A percentile compares a stretch with the other conserved stretches of the same genome.
Conservation (phyloP, 228 moss, liverwort and hornwort genomes). For the Sphagnum magellanicum region DNA sequence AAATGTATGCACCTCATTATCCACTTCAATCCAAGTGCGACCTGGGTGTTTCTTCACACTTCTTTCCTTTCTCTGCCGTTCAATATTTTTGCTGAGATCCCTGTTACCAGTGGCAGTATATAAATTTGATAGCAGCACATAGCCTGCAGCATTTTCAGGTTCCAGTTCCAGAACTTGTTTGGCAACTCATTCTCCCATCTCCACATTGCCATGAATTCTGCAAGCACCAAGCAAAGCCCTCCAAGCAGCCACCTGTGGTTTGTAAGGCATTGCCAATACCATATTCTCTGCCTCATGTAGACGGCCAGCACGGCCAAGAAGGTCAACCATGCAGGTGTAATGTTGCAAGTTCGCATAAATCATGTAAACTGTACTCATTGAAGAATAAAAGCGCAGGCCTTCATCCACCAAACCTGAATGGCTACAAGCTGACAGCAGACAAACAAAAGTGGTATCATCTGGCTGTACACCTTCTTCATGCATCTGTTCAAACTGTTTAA, state of each 20-base stretch:
- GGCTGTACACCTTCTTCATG: slow-evolving; percentile 1
- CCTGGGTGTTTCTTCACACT: slow-evolving; percentile 1
- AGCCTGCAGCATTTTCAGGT: neutral
- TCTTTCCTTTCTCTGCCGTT: neutral
- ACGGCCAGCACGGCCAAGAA: slow-evolving; percentile 3
- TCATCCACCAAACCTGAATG: slow-evolving; percentile 1
- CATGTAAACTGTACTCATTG: neutral
- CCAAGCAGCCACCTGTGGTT: neutral
- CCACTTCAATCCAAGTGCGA: neutral
- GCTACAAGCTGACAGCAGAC: neutral
- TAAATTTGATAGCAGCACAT: neutral
- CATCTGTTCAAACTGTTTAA: slow-evolving; percentile 3
- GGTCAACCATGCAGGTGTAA: neutral
- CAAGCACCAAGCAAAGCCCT: slow-evolving; percentile 3
- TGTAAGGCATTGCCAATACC: neutral
- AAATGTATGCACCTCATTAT: slow-evolving; percentile 1
- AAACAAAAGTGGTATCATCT: neutral
- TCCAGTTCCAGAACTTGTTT: neutral
- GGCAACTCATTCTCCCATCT: neutral
- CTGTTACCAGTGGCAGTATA: neutral
- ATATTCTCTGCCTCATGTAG: neutral
- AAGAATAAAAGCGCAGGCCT: neutral
- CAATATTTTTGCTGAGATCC: neutral
- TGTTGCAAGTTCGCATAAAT: neutral
- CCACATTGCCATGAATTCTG: slow-evolving; percentile 2